Evolutionary conservation across 306 rosid genomes (phyloP).

Genomic region (Acacia acuminata): DNA sequence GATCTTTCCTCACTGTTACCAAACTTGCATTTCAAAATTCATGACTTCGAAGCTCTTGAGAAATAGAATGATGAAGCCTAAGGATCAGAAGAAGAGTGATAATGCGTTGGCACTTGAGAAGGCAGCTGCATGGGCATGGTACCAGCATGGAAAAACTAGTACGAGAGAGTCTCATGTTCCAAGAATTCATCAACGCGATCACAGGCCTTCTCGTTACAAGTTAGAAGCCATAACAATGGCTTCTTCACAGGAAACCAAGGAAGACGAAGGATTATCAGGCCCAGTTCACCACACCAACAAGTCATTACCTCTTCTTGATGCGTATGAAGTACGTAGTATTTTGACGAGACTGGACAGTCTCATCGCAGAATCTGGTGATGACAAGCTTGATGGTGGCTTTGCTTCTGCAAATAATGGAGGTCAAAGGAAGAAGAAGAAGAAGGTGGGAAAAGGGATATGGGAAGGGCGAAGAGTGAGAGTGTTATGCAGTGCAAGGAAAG

Average conservation of each 20-base stretch:
- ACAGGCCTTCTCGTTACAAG: slow-evolving; percentile 72
- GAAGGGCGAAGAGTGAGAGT: slow-evolving; percentile 41
- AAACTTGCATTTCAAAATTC: neutral
- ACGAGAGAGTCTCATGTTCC: slow-evolving; percentile 43
- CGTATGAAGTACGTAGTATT: slow-evolving; percentile 61
- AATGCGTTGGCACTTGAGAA: slow-evolving; percentile 43
- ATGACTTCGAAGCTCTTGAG: slow-evolving; percentile 36
- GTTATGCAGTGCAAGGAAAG: slow-evolving; percentile 57
- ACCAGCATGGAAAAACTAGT: slow-evolving; percentile 44
- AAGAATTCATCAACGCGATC: slow-evolving; percentile 16
- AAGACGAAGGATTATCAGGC: neutral
- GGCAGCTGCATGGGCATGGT: slow-evolving; percentile 98
- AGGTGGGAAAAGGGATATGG: slow-evolving; percentile 40
- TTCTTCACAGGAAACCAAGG: neutral
- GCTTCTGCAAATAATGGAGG: neutral
- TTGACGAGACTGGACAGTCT: slow-evolving; percentile 48
- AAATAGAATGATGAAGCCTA: slow-evolving; percentile 20
- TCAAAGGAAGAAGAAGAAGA: slow-evolving; percentile 23
- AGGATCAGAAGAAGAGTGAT: neutral
- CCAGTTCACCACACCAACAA: neutral
- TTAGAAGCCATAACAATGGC: slow-evolving; percentile 53
- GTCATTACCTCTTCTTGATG: slow-evolving; percentile 55
- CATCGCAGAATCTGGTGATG: slow-evolving; percentile 36
- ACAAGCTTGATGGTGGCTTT: neutral
- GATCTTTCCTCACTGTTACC: neutral